Conservation (phyloP, 805 yeast species). For the Naumovozyma castellii region DNA sequence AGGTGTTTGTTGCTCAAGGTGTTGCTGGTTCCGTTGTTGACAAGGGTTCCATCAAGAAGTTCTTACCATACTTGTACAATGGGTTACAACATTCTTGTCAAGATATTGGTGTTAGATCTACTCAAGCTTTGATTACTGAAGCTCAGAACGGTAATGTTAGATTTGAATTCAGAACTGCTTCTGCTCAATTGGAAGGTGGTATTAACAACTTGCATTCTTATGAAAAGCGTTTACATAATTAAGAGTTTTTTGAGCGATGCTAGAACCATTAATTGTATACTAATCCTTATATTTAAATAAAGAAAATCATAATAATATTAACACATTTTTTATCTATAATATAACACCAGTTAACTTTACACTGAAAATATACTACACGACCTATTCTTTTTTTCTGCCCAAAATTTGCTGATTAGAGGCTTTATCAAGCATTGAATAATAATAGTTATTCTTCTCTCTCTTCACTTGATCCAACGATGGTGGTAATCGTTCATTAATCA, state of each 20-base stretch:
- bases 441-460: conserved; percentile 37
- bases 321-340: no score
- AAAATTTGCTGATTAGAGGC: no score
- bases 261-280: no score
- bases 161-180: conserved; percentile 95
- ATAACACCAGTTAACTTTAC: no score
- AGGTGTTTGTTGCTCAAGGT: conserved; percentile 97
- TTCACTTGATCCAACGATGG: conserved; percentile 56
- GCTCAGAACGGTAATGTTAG: conserved; percentile 67
- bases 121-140: conserved; percentile 50
- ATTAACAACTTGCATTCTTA: conserved; percentile 92
- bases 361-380: no score
- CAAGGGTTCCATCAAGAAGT: conserved; percentile 90
- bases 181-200: conserved; percentile 99
- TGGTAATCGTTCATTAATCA: conserved; percentile 79
- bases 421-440: conserved; percentile 3
- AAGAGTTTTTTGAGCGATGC: conserved; percentile 19
- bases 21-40: conserved; percentile 95
- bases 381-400: no score
- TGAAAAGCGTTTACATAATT: conserved; percentile 94
- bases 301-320: no score
- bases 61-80: conserved; percentile 84
- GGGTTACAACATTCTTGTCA: conserved; percentile 98
- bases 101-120: conserved; percentile 82
- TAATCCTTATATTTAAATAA: no score